Evolutionary conservation across 2,329 filamentous ascomycete genomes (phyloP), one percentile per base, ranked within the genome.

Genomic region (Byssochlamys sp.): DNA sequence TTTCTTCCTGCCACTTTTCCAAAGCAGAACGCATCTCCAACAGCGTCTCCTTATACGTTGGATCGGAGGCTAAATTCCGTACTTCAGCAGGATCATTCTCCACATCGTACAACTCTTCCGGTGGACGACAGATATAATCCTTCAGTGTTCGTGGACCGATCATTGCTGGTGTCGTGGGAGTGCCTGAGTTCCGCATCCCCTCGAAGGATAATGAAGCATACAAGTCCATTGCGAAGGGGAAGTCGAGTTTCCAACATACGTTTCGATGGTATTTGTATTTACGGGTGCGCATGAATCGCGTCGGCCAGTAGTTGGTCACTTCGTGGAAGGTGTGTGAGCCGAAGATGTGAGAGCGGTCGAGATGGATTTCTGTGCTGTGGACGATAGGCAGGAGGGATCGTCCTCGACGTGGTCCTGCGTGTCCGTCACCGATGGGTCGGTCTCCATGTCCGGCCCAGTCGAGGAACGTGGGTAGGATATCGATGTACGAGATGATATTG

Each of bases 281-380:
- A 0, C 62, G 63, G 2, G 66, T 72, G n/a, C 78, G 75, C 35
- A 80, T 66, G 60, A 72, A 76, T 11, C 78, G 71, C 1, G 78
- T 81, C 0, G 79, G 78, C 72, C 74, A 81, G 66, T 80, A 81
- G 60, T 80, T 79, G 4, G 71, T 73, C 1, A 77, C 67, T 58
- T 81, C 78, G 57, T 81, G 78, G 62, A 80, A 80, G 1, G 79
- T 81, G 62, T 81, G 78, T 0, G 77, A 80, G 14, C 79, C 78
- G 58, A 77, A 80, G 6, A 80, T 73, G 10, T 75, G 69, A n/a
- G 70, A 60, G 63, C 69, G 67, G 3, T 60, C 62, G 1, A 65
- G 52, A 11, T 69, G 55, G 0, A 61, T 45, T 2, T 61, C 14
- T 7, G 52, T 45, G 0, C 55, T 58, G 9, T 63, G 61, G 4